Base-by-base conservation (phyloP, 2,329 filamentous ascomycete genomes). In the Pseudocercospora musae region DNA sequence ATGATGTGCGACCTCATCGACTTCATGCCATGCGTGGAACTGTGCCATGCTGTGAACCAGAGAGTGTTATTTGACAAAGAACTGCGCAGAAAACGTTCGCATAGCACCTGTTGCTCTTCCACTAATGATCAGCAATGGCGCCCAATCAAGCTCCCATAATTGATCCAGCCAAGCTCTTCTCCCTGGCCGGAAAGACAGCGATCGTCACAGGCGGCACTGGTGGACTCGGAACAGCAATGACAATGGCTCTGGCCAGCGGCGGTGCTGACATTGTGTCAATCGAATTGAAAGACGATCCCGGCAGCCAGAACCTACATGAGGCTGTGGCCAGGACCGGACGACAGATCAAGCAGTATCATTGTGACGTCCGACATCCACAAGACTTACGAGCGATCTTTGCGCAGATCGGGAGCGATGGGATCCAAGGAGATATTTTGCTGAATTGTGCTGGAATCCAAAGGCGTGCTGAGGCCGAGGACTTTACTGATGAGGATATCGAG, bases 221-320 rank as follows among this genome's bases (percentile, higher is more conserved):
- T 15, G 67, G 67, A 20, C 60, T 69, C 10, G 66, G 66, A 23
- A 64, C 60, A 49, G 66, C 63, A 21, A 80, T 80, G 78, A 76
- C 78, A 20, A 65, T 78, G 15, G 65, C 64, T 21, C 63, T 70
- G 4, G 67, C 65, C 18, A 64, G 64, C 13, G 68, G 58, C 8
- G 66, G 68, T 25, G 68, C 68, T 18, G 62, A 68, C 52, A 67
- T 80, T 57, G 64, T 80, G 33, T 69, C 66, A 10, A 68, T 70
- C 59, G 65, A 70, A 33, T 29, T 69, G 4, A 55, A 60, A 5
- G 52, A 62, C 20, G 66, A 69, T 33, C 49, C 63, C 1, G 63
- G 58, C 3, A 62, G 55, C 50, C 25, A 62, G 23, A 58, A 55
- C 46, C 44, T 64, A 3, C 49, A 48, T 15, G 18, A 56, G 4